These are phyloP conservation scores for Fraxinus ornus DNA, from an alignment of 305 asterid species.

Conservation along the genomic window DNA sequence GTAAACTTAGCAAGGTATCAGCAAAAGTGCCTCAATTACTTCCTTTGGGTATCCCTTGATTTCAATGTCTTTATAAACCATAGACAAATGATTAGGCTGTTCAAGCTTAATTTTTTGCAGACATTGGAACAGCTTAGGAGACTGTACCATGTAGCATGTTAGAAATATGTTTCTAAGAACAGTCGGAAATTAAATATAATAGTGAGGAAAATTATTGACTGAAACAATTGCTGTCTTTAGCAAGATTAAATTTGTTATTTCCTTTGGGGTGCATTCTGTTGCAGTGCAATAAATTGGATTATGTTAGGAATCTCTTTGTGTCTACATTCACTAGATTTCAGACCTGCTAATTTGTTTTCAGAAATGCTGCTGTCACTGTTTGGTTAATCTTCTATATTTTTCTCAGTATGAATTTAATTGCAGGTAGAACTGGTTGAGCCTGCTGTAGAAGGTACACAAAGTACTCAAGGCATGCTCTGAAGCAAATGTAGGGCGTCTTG, in stretches of 20 bases:
- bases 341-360: neutral
- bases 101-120: neutral
- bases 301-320: neutral
- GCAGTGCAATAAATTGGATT: neutral
- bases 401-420: no score
- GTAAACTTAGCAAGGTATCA: neutral
- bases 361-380: neutral
- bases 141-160: neutral
- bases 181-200: no score
- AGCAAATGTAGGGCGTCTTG: constrained; percentile 52
- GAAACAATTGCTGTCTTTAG: neutral
- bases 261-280: neutral
- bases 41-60: neutral
- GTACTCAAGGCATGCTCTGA: constrained; percentile 70
- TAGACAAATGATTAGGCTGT: neutral
- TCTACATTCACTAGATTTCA: neutral
- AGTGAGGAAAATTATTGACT: neutral
- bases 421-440: constrained; percentile 80
- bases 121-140: neutral
- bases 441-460: constrained; percentile 65
- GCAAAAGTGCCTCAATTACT: neutral
- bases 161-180: neutral
- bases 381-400: neutral
- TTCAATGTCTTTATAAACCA: neutral
- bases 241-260: neutral